These are phyloP conservation scores for Carex scoparia DNA, from an alignment of 176 grass and related monocot genomes.

Conservation along the genomic window DNA sequence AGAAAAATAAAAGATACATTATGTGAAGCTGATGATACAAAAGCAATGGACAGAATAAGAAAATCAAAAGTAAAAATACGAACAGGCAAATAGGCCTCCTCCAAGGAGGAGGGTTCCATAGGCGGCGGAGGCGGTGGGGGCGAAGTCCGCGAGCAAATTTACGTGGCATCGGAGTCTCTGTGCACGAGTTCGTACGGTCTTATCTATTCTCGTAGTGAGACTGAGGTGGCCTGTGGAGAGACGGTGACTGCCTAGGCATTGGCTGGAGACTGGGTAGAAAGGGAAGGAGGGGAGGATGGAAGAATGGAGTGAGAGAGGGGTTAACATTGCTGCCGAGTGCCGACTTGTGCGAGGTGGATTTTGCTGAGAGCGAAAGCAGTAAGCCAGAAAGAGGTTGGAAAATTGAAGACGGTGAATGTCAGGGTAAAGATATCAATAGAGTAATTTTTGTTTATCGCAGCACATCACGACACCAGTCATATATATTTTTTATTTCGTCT, in stretches of 20 bases:
- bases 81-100: conserved; percentile 70
- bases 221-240: conserved; percentile 16
- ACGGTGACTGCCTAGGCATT: neutral
- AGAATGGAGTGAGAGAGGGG: neutral
- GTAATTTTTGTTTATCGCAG: too few relatives aligned
- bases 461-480: too few relatives aligned
- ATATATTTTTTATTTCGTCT: too few relatives aligned
- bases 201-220: neutral
- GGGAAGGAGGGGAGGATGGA: neutral
- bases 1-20: neutral
- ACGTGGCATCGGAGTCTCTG: conserved; percentile 30
- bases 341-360: conserved; percentile 9
- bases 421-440: too few relatives aligned
- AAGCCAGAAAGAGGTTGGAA: neutral
- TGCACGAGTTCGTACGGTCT: neutral
- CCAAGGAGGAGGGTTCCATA: conserved; percentile 73
- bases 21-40: neutral
- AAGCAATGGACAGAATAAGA: neutral
- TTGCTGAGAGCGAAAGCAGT: neutral
- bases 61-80: conserved; percentile 5
- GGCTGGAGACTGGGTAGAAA: neutral
- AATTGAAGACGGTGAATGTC: neutral
- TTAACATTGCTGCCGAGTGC: conserved; percentile 1
- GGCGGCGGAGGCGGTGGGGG: conserved; percentile 38
- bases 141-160: conserved; percentile 41